phyloP scores from a whole-genome alignment of 2,329 filamentous ascomycete species.

The Amphichorda felina region DNA sequence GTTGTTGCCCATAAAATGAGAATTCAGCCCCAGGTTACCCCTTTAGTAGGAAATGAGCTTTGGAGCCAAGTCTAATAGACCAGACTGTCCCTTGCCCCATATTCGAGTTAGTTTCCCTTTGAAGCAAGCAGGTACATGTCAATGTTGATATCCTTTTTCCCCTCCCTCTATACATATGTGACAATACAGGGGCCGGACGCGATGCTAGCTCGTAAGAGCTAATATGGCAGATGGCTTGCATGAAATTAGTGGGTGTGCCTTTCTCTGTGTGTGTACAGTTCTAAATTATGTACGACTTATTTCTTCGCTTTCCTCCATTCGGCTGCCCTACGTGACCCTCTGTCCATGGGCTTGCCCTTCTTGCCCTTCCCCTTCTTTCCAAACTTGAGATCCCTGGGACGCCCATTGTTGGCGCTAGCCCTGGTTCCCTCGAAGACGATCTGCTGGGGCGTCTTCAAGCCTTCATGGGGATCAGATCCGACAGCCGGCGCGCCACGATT shows the following conservation, averaged over 20 bases:
- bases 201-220: not conserved
- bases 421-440: slow-evolving; percentile 76
- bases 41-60: slow-evolving; percentile 4
- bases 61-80: slow-evolving; percentile 16
- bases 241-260: too few species aligned
- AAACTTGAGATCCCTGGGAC: slow-evolving; percentile 48
- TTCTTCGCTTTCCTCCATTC: slow-evolving; percentile 32
- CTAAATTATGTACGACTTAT: too few species aligned
- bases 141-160: slow-evolving; percentile 16
- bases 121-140: slow-evolving; percentile 16
- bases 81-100: slow-evolving; percentile 9
- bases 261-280: too few species aligned
- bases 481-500: slow-evolving; percentile 5
- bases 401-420: slow-evolving; percentile 55
- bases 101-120: slow-evolving; percentile 5
- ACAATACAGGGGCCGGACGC: not conserved
- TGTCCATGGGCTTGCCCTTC: slow-evolving; percentile 22
- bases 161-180: not conserved
- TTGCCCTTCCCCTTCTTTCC: slow-evolving; percentile 41
- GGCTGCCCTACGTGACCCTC: slow-evolving; percentile 25
- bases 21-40: not conserved
- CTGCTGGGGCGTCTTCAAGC: slow-evolving; percentile 49
- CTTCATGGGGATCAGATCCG: too few species aligned
- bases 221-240: too few species aligned
- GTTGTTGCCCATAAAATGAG: slow-evolving; percentile 1